Evolutionary conservation across 768 basidiomycete genomes (phyloP).

Genomic region (Daedalea quercina): DNA sequence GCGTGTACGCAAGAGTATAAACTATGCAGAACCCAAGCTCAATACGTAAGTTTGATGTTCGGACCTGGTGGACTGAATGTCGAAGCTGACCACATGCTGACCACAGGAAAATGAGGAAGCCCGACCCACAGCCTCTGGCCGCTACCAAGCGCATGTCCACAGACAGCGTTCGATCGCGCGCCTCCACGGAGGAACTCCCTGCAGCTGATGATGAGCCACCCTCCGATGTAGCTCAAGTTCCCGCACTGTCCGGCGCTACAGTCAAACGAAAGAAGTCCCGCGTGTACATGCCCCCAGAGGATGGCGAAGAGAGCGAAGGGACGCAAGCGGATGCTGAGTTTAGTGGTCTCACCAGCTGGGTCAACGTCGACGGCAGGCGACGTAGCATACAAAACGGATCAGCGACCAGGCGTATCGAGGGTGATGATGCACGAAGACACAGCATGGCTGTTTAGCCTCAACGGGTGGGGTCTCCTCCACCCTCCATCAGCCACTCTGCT

Average conservation of each 20-base stretch:
- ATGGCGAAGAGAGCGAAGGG: constrained; percentile 58
- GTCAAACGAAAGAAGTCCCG: constrained; percentile 51
- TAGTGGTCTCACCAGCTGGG: constrained; percentile 34
- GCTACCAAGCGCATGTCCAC: constrained; percentile 21
- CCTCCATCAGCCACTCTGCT: not conserved
- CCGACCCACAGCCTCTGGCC: constrained; percentile 42
- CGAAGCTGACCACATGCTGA: not conserved
- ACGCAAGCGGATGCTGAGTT: constrained; percentile 70
- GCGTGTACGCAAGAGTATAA: constrained; percentile 70
- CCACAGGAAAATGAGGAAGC: constrained; percentile 83
- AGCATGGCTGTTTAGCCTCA: constrained; percentile 52
- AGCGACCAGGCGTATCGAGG: constrained; percentile 28
- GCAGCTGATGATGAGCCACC: not conserved
- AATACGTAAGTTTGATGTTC: constrained; percentile 59
- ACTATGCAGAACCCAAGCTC: constrained; percentile 83
- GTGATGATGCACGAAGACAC: constrained; percentile 54
- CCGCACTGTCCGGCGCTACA: constrained; percentile 10
- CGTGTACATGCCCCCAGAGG: constrained; percentile 39
- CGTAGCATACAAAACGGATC: constrained; percentile 27
- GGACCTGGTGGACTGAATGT: not conserved
- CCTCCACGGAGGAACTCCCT: not conserved
- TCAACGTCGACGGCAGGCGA: constrained; percentile 51
- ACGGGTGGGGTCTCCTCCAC: not conserved
- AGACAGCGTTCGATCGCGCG: not conserved
- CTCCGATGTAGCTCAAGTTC: constrained; percentile 1